These are phyloP conservation scores for Gracilaria vermiculophylla DNA, from an alignment of 23 red algal species.

Conservation along the genomic window DNA sequence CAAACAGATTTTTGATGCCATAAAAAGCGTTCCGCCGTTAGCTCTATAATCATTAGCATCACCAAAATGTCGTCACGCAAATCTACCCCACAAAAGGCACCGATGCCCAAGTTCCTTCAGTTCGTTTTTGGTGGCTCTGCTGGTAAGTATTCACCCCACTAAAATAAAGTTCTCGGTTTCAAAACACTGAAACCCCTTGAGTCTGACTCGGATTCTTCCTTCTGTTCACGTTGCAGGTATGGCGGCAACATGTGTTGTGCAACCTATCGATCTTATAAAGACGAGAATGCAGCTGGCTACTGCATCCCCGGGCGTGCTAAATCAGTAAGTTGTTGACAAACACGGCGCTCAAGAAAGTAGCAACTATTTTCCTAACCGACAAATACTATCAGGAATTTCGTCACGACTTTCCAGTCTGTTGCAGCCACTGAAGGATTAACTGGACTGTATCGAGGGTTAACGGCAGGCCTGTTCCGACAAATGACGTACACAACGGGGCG, in stretches of 20 bases:
- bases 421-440: conserved; percentile 60
- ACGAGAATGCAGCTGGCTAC: conserved; percentile 90
- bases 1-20: not conserved
- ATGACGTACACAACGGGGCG: conserved; percentile 94
- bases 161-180: not conserved
- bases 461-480: conserved; percentile 91
- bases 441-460: conserved; percentile 84
- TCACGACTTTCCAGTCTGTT: conserved; percentile 56
- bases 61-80: not conserved
- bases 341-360: too few relatives aligned
- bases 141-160: conserved; percentile 10
- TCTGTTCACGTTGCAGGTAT: conserved; percentile 50
- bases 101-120: conserved; percentile 82
- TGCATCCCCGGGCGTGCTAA: conserved; percentile 22
- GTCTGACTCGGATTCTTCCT: not conserved
- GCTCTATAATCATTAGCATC: not conserved
- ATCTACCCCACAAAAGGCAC: not conserved
- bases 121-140: conserved; percentile 88
- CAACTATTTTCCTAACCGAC: not conserved
- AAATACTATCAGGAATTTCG: conserved; percentile 19
- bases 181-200: not conserved
- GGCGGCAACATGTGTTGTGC: conserved; percentile 89
- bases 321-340: conserved; percentile 47
- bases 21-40: not conserved
- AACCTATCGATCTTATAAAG: conserved; percentile 94